Evolutionary conservation across 768 basidiomycete species (phyloP), one percentile per base, ranked within the genome.

Genomic region (Tylopilus plumbeoviolaceoides): DNA sequence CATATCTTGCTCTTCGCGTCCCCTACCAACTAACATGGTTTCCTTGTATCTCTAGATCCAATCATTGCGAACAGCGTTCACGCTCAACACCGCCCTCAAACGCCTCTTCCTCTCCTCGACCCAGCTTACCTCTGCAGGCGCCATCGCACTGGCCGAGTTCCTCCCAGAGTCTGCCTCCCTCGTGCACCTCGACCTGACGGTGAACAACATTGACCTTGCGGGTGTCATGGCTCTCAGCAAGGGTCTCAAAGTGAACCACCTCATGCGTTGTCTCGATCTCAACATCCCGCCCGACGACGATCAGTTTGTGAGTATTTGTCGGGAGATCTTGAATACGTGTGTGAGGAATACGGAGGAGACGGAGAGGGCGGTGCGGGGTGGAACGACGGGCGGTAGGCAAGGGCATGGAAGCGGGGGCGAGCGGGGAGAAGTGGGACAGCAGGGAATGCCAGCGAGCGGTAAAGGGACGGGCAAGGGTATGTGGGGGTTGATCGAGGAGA

Each of bases 131-230:
- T 88, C 90, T 1, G 75, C 85, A 0, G 94, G 93, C 2, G 95
- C 95, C 1, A 98, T 98, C 57, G 88, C 92, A 0, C 80, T 98
- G 2, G 97, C 95, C 3, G 95, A 98, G 68, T 98, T 97, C 74
- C 81, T 98, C 1, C 94, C 95, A 0, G 95, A 98, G 67, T 86
- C 90, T 0, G 80, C 78, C 17, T 88, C 87, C 0, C 76, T 99
- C 5, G 76, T 98, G 0, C 95, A 98, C 68, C 83, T 99, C 49
- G 97, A 98, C 69, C 72, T 97, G 27, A 97, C 93, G 0, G 73
- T 79, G 59, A 95, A 95, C 66, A 70, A 76, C 7, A 73, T 98
- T 30, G 93, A 93, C 63, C 77, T 93, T 33, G 94, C 95, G 0
- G 95, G 91, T 17, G 88, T 97, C 4, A 87, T 98, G 83, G 97